Evolutionary conservation across 1,284 basidiomycete species (phyloP).

Genomic region (Ustilago bromivora): DNA sequence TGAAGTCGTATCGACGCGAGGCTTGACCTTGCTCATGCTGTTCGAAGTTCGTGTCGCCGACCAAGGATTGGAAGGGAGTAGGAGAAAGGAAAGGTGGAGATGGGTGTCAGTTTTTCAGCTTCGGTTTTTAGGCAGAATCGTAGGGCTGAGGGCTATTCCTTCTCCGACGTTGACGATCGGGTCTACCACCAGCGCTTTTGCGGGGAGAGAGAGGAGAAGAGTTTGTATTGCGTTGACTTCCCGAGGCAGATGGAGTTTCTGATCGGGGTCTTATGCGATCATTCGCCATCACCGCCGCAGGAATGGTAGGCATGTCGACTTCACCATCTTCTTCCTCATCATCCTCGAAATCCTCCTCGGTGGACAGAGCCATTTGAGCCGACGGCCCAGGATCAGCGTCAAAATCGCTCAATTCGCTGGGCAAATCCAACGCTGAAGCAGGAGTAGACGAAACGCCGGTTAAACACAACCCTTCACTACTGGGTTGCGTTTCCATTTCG

Average conservation of each 20-base stretch:
- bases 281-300: neutral
- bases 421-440: neutral
- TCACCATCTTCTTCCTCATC: slow-evolving; percentile 4
- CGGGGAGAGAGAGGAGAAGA: neutral
- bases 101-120: slow-evolving; percentile 1
- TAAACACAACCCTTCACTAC: neutral
- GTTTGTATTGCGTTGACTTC: neutral
- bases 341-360: neutral
- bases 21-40: slow-evolving; percentile 65
- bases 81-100: neutral
- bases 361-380: neutral
- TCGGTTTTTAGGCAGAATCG: neutral
- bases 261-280: slow-evolving; percentile 21
- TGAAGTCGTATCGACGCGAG: slow-evolving; percentile 47
- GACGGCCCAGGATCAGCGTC: neutral
- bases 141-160: slow-evolving; percentile 4
- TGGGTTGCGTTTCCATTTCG: neutral
- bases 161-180: slow-evolving; percentile 22
- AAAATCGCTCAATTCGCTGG: neutral
- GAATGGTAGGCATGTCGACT: neutral
- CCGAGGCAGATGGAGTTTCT: slow-evolving; percentile 19
- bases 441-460: neutral
- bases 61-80: neutral
- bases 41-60: neutral
- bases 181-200: slow-evolving; percentile 1